Evolutionary conservation across 306 rosid genomes (phyloP), one percentile per base, ranked within the genome.

Genomic region (Acacia confusa): DNA sequence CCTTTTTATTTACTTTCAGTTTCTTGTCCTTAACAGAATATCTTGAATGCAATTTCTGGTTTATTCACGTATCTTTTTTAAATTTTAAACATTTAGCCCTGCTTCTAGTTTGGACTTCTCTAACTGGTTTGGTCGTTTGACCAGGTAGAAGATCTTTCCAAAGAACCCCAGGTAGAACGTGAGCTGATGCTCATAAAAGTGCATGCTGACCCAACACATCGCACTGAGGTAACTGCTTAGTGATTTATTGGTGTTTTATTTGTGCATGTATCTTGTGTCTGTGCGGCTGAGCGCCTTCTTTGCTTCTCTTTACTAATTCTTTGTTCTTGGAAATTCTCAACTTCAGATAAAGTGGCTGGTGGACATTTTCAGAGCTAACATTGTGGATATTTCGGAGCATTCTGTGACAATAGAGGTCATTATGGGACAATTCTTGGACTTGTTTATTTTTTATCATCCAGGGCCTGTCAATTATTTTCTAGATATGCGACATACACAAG

Each of bases 81-180:
- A 24, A 57, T 36, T 14, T 25, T 27, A 41, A 24, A 57, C 25
- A 15, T 75, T n/a, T 75, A 1, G 9, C 38, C 15, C 28, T 47
- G 44, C 64, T 36, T 69, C n/a, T 55, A 41, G 41, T 38, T 60
- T 64, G 67, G 53, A 38, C 19, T 50, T 64, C 66, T 77, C 43
- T 66, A 19, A 68, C 69, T 76, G 78, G 71, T 64, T 75, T 57
- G 48, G 48, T 70, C n/a, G 20, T 66, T 66, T 69, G 73, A 34
- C 12, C 70, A 92, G 97, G 97, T 93, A 4, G 96, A 93, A 69
- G 92, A 93, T 86, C 84, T 93, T 77, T 93, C 97, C 0, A 84
- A 11, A 58, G 92, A 91, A 79, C 90, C 96, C 0, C 97, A 91
- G 71, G 97, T 93, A 20, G 97, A 93, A 64, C 97, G 96, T 58